Evolutionary conservation across 2,329 filamentous ascomycete species (phyloP), one percentile per base, ranked within the genome.

Genomic region (Penicillium carneum): DNA sequence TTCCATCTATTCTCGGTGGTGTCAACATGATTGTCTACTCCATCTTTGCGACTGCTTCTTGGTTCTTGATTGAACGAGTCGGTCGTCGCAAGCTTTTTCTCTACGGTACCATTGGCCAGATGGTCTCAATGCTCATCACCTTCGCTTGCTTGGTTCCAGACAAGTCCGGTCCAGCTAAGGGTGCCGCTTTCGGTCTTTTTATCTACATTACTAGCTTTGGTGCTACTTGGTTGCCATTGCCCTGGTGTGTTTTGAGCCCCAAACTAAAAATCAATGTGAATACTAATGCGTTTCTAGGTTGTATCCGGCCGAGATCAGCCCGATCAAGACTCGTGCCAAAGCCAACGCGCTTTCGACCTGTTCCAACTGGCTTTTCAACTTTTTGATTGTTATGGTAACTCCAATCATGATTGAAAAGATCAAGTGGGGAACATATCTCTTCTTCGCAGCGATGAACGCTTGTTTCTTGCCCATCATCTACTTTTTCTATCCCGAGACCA

Each of bases 141-240:
- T 67, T 72, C 26, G 67, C 57, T 18, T 72, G 69, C 12, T 56
- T 72, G 47, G 66, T 72, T 33, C 62, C 62, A 1, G 63, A 53
- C 4, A 57, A 36, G 12, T 18, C 46, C 0, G 53, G 53, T 10
- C 49, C 62, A 10, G 66, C 69, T 11, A 70, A 69, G 49, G 69
- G 71, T 41, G 68, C 70, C 16, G 64, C 65, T 3, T 61, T 71
- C 3, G 67, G 69, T 87, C 29, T 89, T 16, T 89, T 89, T 74
- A 83, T 84, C 6, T 90, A 88, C 75, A 88, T 88, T 62, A 85
- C 86, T 3, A 86, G 85, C 55, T 89, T 88, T 62, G 87, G 86
- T 20, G 85, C 86, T 0, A 87, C 84, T 1, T 87, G 84, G 83
- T 70, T 88, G 4, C 85, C 86, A 16, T 79, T 87, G 23, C 86